phyloP scores from a whole-genome alignment of 2,329 filamentous ascomycete genomes.

The Aspergillus sp. region DNA sequence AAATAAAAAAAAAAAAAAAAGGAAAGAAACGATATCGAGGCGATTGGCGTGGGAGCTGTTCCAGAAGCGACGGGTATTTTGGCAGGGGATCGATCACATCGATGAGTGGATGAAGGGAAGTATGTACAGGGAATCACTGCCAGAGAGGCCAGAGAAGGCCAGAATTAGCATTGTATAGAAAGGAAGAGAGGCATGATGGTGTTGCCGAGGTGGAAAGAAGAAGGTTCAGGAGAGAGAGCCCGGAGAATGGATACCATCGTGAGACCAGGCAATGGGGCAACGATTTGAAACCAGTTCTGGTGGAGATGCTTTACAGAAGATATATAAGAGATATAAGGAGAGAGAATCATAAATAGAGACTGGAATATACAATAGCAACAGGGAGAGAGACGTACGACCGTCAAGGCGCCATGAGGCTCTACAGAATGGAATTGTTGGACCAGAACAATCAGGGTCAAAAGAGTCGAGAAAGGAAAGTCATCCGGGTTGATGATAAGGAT shows the following conservation, averaged over 20 bases:
- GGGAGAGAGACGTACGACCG: constrained; percentile 20
- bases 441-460: constrained; percentile 1
- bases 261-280: constrained; percentile 1
- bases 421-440: background rate
- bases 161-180: constrained; percentile 9
- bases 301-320: too few relatives aligned
- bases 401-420: constrained; percentile 25
- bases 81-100: constrained; percentile 16
- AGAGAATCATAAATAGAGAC: too few relatives aligned
- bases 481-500: too few relatives aligned
- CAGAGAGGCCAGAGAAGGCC: too few relatives aligned
- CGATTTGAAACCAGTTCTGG: background rate
- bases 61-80: too few relatives aligned
- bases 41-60: too few relatives aligned
- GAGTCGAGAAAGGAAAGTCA: constrained; percentile 1
- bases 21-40: constrained; percentile 5
- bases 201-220: constrained; percentile 3
- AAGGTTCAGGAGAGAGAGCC: constrained; percentile 2
- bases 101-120: constrained; percentile 12
- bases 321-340: too few relatives aligned
- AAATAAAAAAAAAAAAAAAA: constrained; percentile 3
- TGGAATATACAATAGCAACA: background rate
- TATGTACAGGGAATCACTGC: constrained; percentile 1
- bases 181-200: constrained; percentile 14
- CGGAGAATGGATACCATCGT: background rate